Evolutionary conservation across 306 rosid species (phyloP).

Genomic region (Quercus agrifolia): DNA sequence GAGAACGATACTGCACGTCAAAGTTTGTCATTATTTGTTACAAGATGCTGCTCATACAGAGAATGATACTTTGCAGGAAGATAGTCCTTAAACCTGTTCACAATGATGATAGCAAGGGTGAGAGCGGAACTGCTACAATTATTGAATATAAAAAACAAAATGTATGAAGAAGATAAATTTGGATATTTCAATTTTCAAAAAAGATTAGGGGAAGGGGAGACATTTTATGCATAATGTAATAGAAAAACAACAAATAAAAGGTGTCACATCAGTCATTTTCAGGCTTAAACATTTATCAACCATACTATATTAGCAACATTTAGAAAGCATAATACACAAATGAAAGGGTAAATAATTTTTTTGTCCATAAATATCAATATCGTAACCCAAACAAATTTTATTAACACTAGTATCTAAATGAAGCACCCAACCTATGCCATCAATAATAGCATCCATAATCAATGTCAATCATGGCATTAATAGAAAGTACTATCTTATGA

Average conservation of each 20-base stretch:
- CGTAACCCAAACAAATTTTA: background rate
- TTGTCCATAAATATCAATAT: background rate
- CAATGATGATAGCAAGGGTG: conserved; percentile 10
- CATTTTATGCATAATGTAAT: background rate
- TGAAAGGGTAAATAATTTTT: background rate
- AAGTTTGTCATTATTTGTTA: conserved; percentile 13
- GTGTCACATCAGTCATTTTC: background rate
- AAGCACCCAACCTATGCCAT: background rate
- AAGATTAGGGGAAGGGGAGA: background rate
- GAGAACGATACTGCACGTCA: background rate
- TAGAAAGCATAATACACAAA: background rate
- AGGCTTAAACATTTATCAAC: background rate
- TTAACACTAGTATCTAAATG: background rate
- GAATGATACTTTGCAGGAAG: conserved; percentile 84
- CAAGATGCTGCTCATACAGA: conserved; percentile 62
- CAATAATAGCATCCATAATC: conserved; percentile 1
- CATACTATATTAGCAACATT: background rate
- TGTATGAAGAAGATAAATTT: background rate
- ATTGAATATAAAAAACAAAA: conserved; percentile 1
- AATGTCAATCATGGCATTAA: background rate
- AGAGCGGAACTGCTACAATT: conserved; percentile 19
- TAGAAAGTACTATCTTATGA: background rate
- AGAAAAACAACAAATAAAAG: background rate
- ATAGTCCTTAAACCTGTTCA: conserved; percentile 84
- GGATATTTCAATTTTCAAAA: background rate